Conservation (phyloP, 2,329 filamentous ascomycete species). For the Atkinsonella texensis region DNA sequence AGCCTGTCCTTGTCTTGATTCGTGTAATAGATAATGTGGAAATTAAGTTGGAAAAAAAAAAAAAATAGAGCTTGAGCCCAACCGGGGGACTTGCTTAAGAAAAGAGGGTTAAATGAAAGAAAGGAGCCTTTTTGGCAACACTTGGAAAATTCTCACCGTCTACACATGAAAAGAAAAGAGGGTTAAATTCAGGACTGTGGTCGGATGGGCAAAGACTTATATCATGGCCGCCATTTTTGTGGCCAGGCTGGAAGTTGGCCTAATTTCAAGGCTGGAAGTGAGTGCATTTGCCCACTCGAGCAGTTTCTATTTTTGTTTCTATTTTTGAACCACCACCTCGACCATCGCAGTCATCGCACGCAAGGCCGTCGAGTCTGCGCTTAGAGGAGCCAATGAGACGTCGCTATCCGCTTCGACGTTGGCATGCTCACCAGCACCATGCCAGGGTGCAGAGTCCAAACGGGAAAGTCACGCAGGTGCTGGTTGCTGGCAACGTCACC, state of each 20-base stretch:
- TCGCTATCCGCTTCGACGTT: not conserved
- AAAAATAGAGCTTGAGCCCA: conserved; percentile 17
- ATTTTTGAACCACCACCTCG: conserved; percentile 23
- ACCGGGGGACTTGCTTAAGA: conserved; percentile 19
- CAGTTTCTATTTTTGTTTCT: conserved; percentile 30
- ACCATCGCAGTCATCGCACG: not conserved
- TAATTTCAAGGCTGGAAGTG: conserved; percentile 9
- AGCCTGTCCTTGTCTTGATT: conserved; percentile 34
- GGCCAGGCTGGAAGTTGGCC: conserved; percentile 19
- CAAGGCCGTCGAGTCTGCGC: conserved; percentile 24
- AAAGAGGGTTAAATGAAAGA: conserved; percentile 27
- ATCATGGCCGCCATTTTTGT: conserved; percentile 35
- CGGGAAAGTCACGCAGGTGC: conserved; percentile 8
- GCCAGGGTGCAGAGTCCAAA: conserved; percentile 3
- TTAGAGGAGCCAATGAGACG: conserved; percentile 30
- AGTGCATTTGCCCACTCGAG: conserved; percentile 5
- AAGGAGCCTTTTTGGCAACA: conserved; percentile 32
- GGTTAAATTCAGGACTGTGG: conserved; percentile 27
- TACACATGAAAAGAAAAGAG: conserved; percentile 25
- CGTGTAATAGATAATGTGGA: not conserved
- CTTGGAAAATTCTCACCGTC: conserved; percentile 33
- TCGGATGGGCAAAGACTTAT: conserved; percentile 45
- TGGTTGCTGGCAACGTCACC: conserved; percentile 6
- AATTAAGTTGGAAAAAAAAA: too few species aligned
- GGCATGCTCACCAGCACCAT: not conserved